Base-by-base conservation (phyloP, 176 grass and related monocot genomes). In the Coix lacrymajobi region DNA sequence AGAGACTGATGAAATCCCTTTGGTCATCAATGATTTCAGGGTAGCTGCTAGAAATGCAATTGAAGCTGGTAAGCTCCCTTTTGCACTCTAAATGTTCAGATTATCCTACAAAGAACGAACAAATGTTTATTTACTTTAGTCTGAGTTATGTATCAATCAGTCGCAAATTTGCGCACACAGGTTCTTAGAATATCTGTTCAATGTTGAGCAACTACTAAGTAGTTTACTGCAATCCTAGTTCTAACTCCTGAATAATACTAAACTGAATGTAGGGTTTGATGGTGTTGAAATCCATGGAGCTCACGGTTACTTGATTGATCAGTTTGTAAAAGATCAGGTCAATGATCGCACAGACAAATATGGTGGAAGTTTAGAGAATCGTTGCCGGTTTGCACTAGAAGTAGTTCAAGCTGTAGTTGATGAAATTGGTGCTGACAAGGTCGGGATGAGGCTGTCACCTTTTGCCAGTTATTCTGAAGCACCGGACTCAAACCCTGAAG, bases 271-370 rank as follows among this genome's bases (percentile, higher is more conserved):
- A 97, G 94, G 89, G 79, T 97, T 97, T 70, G 92, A 94, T 82
- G 94, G 92, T 40, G 89, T 97, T 84, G 94, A 97, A 83, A 92
- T 97, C 13, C 94, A 97, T 82, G 87, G 87, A 62, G 87, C 89
- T 31, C 85, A 97, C 56, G 91, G 89, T 62, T 97, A 94, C 71
- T 85, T 97, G 84, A 88, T 97, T 12, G 94, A 94, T 40, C 94
- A 94, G 19, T 97, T 97, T 75, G 19, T 97, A 17, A 94, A 94
- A 58, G 94, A 92, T 76, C 75, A 85, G 85, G 77, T 92, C 26
- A 90, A 97, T 82, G 89, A 94, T 61, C 89, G 89, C 9, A 82
- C 83, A 0, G 94, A 97, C 69, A 44, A 62, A 60, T 94, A 97
- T 72, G 89, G 94, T 68, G 89, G 92, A 24, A 92, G 71, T 72